Base-by-base conservation (phyloP, 768 basidiomycete species). In the Mycena polygramma region DNA sequence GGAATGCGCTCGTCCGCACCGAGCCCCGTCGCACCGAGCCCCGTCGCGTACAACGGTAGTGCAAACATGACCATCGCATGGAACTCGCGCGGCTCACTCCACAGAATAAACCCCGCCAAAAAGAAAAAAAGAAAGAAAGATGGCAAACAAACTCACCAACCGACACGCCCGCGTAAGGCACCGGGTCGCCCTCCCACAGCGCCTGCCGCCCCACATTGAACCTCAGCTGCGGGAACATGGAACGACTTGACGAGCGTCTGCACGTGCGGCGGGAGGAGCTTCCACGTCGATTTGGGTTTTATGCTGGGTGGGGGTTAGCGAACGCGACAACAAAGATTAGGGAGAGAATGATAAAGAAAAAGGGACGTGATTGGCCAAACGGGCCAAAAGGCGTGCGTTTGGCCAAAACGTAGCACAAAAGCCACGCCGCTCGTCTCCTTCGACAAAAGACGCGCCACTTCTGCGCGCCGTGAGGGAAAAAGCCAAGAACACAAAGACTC, bases 201-300 rank as follows among this genome's bases (percentile, higher is more conserved):
- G 90, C 86, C 74, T 90, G 84, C 75, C 90, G 90, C 2, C 86
- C 79, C 15, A 89, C 81, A 30, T 90, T 92, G 83, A 96, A 96
- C 24, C 90, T 92, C 35, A 97, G 87, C 75, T 94, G 92, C 37
- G 96, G 94, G 85, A 96, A 97, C 22, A 93, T 90, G n/a, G 74
- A 96, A 95, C 45, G 84, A 86, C 11, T 92, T 90, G n/a, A 96
- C 88, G 7, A 97, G 87, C 3, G 82, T 89, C 77, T 93, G 86
- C 45, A 93, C 89, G 75, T 95, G 95, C 24, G 95, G 95, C 79
- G 96, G 96, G 77, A 97, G 87, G 45, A 94, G 85, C 4, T 85
- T 81, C 95, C 95, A 97, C 7, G 94, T 97, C n/a, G 94, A 88
- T 76, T 94, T 95, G 17, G 96, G 96, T 82, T 97, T 97, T 74